phyloP scores from a whole-genome alignment of 768 basidiomycete species.

The Boletus tomentosulus region DNA sequence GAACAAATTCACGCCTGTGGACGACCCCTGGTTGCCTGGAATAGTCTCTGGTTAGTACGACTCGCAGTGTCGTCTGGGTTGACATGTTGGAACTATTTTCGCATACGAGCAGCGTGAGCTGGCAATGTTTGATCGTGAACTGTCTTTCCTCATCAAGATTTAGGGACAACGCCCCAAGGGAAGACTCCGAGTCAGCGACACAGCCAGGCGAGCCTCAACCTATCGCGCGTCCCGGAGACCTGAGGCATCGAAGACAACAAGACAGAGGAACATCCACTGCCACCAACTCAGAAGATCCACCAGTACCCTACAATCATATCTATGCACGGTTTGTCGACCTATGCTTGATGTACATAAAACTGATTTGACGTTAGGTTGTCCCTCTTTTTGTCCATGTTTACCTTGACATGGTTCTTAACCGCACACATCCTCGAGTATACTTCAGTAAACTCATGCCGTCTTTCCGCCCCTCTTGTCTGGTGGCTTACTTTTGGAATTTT shows the following conservation, averaged over 20 bases:
- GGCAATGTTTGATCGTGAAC: background rate
- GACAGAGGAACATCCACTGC: constrained; percentile 19
- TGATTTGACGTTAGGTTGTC: constrained; percentile 41
- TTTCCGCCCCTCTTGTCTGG: constrained; percentile 77
- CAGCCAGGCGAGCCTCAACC: constrained; percentile 22
- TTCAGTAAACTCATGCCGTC: constrained; percentile 67
- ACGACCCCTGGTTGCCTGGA: constrained; percentile 65
- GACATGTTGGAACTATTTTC: constrained; percentile 53
- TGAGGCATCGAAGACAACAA: constrained; percentile 14
- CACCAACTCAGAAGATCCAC: constrained; percentile 25
- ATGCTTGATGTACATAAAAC: background rate
- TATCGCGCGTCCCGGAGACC: constrained; percentile 9
- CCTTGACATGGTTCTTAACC: constrained; percentile 78
- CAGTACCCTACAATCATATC: constrained; percentile 24
- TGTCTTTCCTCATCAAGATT: constrained; percentile 10
- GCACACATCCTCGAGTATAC: constrained; percentile 80
- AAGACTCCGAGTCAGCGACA: constrained; percentile 27
- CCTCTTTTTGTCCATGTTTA: constrained; percentile 62
- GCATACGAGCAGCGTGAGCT: constrained; percentile 33
- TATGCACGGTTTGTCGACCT: constrained; percentile 23
- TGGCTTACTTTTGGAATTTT: constrained; percentile 82
- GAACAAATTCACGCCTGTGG: constrained; percentile 63
- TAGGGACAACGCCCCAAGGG: constrained; percentile 23
- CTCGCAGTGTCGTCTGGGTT: constrained; percentile 46
- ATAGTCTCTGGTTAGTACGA: constrained; percentile 58